Percentiles rank a stretch among this genome's conserved stretches.
phyloP scores from a whole-genome alignment of 176 grass and related monocot genomes.

The Oryza punctata region DNA sequence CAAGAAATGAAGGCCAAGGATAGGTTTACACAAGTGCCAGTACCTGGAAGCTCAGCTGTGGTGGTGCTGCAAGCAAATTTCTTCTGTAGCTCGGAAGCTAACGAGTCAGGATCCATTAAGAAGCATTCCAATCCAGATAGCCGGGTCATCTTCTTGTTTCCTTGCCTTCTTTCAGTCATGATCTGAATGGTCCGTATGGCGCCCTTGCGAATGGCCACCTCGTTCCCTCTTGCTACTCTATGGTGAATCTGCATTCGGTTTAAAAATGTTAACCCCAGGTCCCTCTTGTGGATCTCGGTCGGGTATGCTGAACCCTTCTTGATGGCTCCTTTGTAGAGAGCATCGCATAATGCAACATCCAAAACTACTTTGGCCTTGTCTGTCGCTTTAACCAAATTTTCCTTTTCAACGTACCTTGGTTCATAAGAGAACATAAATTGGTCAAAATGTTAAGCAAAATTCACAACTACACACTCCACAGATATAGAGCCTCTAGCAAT shows the following conservation, averaged over 20 bases:
- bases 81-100: constrained; percentile 89
- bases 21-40: background rate
- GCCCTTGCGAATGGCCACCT: constrained; percentile 71
- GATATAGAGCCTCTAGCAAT: constrained; percentile 7
- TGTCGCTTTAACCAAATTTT: constrained; percentile 88
- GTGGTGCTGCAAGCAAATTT: constrained; percentile 98
- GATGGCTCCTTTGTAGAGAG: constrained; percentile 90
- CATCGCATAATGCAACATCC: constrained; percentile 83
- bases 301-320: constrained; percentile 84
- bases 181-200: constrained; percentile 83
- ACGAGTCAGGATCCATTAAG: constrained; percentile 67
- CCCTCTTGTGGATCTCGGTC: constrained; percentile 84
- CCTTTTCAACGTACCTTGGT: constrained; percentile 87
- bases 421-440: constrained; percentile 35
- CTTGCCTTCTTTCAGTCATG: constrained; percentile 93
- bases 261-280: constrained; percentile 73
- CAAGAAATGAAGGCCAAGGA: background rate
- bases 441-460: background rate
- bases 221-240: constrained; percentile 69
- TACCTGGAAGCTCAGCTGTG: constrained; percentile 86
- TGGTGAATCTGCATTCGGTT: constrained; percentile 90
- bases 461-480: background rate
- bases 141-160: constrained; percentile 89
- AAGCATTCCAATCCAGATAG: constrained; percentile 84
- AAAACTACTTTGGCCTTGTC: constrained; percentile 73